Percentiles rank a stretch among this genome's conserved stretches.
These are phyloP conservation scores for Populus hybrid DNA, from an alignment of 441 rosid species.

Conservation along the genomic window DNA sequence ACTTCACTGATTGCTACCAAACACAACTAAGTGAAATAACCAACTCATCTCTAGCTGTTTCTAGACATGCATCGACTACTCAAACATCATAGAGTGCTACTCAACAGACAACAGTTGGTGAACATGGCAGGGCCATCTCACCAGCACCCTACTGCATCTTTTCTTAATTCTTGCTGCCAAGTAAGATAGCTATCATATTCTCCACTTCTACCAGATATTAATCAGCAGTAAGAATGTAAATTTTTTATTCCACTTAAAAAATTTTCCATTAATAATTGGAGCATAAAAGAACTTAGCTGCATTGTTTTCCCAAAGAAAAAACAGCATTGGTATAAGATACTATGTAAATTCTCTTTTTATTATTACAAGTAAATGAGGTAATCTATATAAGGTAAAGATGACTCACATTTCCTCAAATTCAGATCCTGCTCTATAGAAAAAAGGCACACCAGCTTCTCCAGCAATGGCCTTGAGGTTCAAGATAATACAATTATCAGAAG, in stretches of 20 bases:
- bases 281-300: not conserved
- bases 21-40: not conserved
- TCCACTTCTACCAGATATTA: not conserved
- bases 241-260: not conserved
- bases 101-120: not conserved
- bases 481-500: conserved; percentile 22
- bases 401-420: conserved; percentile 99
- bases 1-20: not conserved
- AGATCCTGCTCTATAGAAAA: conserved; percentile 98
- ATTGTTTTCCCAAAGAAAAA: not conserved
- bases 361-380: not conserved
- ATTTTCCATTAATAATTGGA: not conserved
- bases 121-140: not conserved
- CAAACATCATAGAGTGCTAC: not conserved
- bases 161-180: not conserved
- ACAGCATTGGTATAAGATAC: not conserved
- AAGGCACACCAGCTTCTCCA: conserved; percentile 99
- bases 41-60: not conserved
- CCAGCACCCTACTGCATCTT: not conserved
- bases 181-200: not conserved
- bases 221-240: not conserved
- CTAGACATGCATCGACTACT: not conserved
- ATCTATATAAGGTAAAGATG: conserved; percentile 3
- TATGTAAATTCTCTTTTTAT: not conserved
- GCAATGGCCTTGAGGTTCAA: conserved; percentile 80